Evolutionary conservation across 495 filamentous ascomycete genomes (phyloP).

Genomic region (Glutinoglossum americanum): DNA sequence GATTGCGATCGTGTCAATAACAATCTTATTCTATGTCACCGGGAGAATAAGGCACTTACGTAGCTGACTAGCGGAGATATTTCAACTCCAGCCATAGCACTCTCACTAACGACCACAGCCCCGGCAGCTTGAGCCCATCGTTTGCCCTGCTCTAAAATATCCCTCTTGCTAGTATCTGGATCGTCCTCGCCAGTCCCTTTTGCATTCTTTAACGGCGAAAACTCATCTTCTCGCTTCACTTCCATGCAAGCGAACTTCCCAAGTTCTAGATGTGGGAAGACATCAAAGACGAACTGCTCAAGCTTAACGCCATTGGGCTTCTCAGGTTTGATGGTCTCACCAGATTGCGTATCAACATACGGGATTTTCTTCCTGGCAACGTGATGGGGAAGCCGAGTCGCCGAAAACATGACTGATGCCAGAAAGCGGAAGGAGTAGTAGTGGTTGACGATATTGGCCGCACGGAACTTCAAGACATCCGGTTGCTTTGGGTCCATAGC

Average conservation of each 20-base stretch:
- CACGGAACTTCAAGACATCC: slow-evolving; percentile 78
- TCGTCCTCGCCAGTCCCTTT: slow-evolving; percentile 80
- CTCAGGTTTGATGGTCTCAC: slow-evolving; percentile 63
- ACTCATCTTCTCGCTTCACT: slow-evolving; percentile 92
- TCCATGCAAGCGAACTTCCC: slow-evolving; percentile 87
- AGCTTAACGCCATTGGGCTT: slow-evolving; percentile 97
- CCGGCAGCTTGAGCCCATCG: slow-evolving; percentile 68
- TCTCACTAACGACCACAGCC: slow-evolving; percentile 51
- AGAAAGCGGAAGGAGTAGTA: slow-evolving; percentile 95
- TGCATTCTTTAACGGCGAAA: slow-evolving; percentile 95
- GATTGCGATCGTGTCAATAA: not conserved
- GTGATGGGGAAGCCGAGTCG: slow-evolving; percentile 76
- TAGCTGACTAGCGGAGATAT: slow-evolving; percentile 90
- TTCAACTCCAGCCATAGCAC: slow-evolving; percentile 50
- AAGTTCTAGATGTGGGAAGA: slow-evolving; percentile 76
- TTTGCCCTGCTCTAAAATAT: slow-evolving; percentile 76
- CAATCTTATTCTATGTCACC: not conserved
- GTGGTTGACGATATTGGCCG: slow-evolving; percentile 99
- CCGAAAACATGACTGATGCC: slow-evolving; percentile 70
- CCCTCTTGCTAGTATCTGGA: slow-evolving; percentile 69
- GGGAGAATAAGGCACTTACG: slow-evolving; percentile 33
- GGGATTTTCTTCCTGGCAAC: slow-evolving; percentile 98
- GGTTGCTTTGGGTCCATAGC: slow-evolving; percentile 70
- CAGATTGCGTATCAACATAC: slow-evolving; percentile 50
- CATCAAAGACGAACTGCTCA: slow-evolving; percentile 98